Conservation (phyloP, 2,329 filamentous ascomycete genomes). For the Beauveria caledonica region DNA sequence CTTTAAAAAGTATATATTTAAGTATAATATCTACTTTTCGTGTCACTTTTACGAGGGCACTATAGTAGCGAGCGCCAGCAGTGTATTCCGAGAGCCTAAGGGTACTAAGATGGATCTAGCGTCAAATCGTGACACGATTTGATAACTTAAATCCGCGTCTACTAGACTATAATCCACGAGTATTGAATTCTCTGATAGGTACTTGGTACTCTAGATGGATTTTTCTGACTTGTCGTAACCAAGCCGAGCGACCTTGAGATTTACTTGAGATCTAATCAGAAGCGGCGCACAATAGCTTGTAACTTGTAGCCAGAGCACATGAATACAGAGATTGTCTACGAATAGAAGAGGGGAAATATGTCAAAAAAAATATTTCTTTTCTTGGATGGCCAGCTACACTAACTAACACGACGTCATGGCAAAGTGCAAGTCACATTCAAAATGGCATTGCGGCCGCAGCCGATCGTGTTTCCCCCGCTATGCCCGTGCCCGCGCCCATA, state of each 20-base stretch:
- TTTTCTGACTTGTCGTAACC: background rate
- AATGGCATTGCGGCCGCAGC: conserved; percentile 4
- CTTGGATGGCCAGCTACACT: background rate
- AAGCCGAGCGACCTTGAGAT: background rate
- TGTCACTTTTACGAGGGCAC: too few species aligned
- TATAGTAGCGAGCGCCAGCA: background rate
- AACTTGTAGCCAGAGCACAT: background rate
- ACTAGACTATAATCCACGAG: too few species aligned
- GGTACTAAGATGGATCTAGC: background rate
- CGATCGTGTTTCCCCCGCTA: background rate
- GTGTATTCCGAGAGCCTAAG: background rate
- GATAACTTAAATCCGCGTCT: too few species aligned
- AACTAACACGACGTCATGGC: background rate
- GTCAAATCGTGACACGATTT: background rate
- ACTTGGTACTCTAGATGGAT: background rate
- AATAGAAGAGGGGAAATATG: too few species aligned
- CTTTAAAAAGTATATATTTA: too few species aligned
- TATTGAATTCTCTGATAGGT: too few species aligned
- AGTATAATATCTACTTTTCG: too few species aligned
- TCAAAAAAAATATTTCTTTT: too few species aligned
- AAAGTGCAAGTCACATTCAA: background rate
- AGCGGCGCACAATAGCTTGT: background rate
- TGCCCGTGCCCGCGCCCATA: background rate
- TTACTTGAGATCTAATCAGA: background rate
- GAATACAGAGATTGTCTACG: too few species aligned